phyloP scores from a whole-genome alignment of 2,329 filamentous ascomycete genomes.

The Helminthosporium solani region DNA sequence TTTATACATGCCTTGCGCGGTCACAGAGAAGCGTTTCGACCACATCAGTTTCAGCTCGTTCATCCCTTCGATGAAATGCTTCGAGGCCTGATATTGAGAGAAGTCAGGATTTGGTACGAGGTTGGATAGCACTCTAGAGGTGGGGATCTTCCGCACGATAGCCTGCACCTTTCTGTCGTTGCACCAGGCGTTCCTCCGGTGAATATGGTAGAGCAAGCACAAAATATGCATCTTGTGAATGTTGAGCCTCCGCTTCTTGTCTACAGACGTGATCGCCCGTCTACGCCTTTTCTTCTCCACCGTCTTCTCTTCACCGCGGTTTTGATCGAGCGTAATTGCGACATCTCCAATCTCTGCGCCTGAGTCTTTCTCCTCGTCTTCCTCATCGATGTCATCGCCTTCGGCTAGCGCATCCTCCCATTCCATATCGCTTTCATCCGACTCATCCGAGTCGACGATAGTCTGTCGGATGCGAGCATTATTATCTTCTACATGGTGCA shows the following conservation, averaged over 20 bases:
- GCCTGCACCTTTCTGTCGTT: constrained; percentile 71
- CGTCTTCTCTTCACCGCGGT: constrained; percentile 32
- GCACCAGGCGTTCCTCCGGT: constrained; percentile 83
- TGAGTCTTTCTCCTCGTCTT: constrained; percentile 19
- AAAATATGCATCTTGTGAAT: constrained; percentile 86
- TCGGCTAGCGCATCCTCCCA: constrained; percentile 57
- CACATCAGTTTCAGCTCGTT: constrained; percentile 68
- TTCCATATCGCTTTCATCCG: constrained; percentile 59
- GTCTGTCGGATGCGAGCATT: constrained; percentile 41
- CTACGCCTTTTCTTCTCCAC: constrained; percentile 40
- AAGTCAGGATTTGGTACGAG: constrained; percentile 68
- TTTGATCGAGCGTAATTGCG: constrained; percentile 43
- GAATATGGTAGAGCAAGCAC: constrained; percentile 76
- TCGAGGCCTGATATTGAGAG: constrained; percentile 73
- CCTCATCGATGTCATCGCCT: constrained; percentile 24
- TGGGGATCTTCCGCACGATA: constrained; percentile 55
- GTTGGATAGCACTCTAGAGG: constrained; percentile 63
- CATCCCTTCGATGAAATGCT: constrained; percentile 78
- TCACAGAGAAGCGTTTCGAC: constrained; percentile 68
- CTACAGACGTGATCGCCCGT: constrained; percentile 56
- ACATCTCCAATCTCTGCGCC: constrained; percentile 43
- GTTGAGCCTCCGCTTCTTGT: constrained; percentile 64
- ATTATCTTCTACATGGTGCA: constrained; percentile 14
- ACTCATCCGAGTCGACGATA: constrained; percentile 51
- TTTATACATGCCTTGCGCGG: constrained; percentile 50